Percentiles rank a stretch among this genome's conserved stretches.
phyloP scores from a whole-genome alignment of 1,284 basidiomycete species.

The Malassezia caprae region DNA sequence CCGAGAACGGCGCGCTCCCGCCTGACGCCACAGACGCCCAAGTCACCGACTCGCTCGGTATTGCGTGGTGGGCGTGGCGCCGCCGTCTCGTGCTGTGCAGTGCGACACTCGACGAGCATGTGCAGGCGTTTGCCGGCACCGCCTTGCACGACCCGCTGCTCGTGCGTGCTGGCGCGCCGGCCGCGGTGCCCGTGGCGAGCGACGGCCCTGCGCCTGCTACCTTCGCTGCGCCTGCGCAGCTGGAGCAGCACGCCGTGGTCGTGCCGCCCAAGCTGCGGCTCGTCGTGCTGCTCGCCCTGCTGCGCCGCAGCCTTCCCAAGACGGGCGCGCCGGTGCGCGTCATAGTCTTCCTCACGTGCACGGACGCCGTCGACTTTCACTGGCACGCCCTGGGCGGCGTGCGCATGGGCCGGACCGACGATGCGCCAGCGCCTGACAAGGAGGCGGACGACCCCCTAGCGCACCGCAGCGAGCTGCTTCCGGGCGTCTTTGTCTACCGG shows the following conservation, averaged over 20 bases:
- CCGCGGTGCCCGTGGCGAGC: neutral
- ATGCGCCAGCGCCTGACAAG: slow-evolving; percentile 18
- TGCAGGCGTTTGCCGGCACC: slow-evolving; percentile 80
- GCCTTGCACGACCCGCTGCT: slow-evolving; percentile 56
- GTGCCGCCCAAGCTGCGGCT: slow-evolving; percentile 84
- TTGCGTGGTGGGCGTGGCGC: slow-evolving; percentile 53
- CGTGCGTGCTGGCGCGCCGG: slow-evolving; percentile 43
- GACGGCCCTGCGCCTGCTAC: slow-evolving; percentile 51
- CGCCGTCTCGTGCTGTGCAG: slow-evolving; percentile 81
- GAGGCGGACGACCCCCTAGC: slow-evolving; percentile 26
- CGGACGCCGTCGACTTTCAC: slow-evolving; percentile 94
- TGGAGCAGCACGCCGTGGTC: slow-evolving; percentile 85
- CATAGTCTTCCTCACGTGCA: slow-evolving; percentile 92
- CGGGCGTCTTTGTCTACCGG: slow-evolving; percentile 68
- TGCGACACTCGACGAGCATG: slow-evolving; percentile 87
- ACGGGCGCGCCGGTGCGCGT: slow-evolving; percentile 52
- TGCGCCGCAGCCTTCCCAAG: slow-evolving; percentile 55
- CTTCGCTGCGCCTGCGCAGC: slow-evolving; percentile 87
- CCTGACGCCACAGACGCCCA: slow-evolving; percentile 19
- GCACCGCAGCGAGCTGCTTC: slow-evolving; percentile 57
- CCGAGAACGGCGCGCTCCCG: slow-evolving; percentile 11
- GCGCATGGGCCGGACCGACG: slow-evolving; percentile 55
- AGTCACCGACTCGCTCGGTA: slow-evolving; percentile 34
- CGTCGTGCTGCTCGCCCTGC: slow-evolving; percentile 75
- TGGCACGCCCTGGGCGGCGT: slow-evolving; percentile 76